Percentiles rank a stretch among this genome's conserved stretches.
Conservation (phyloP, 176 grass and related monocot genomes). For the Urochloa ruziziensis region DNA sequence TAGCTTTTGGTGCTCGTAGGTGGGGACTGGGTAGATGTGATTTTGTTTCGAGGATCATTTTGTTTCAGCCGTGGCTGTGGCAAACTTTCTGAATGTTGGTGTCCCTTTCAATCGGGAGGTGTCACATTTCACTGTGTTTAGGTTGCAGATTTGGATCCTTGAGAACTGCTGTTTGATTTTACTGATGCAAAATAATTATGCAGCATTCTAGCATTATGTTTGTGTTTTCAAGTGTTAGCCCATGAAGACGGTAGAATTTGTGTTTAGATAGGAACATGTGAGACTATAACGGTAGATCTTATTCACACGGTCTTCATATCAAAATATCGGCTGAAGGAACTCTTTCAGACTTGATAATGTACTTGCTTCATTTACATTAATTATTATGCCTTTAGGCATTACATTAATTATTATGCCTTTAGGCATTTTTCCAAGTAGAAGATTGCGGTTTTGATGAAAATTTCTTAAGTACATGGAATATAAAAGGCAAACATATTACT, state of each 20-base stretch:
- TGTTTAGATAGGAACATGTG: neutral
- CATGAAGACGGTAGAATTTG: neutral
- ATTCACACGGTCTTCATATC: neutral
- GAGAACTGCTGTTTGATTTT: neutral
- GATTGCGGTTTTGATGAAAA: neutral
- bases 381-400: too few species aligned
- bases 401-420: neutral
- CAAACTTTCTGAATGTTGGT: too few species aligned
- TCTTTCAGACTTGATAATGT: neutral
- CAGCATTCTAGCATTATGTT: neutral
- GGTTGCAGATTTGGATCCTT: neutral
- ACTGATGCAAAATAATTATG: neutral
- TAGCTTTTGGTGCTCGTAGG: neutral
- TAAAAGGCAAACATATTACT: neutral
- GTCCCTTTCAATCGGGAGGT: too few species aligned
- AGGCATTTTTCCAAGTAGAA: neutral
- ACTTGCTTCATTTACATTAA: neutral
- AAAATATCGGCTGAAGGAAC: neutral
- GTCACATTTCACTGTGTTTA: neutral
- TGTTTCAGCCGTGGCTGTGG: too few species aligned
- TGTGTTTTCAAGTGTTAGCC: neutral
- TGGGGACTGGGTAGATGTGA: neutral
- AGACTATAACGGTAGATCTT: neutral
- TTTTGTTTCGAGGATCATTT: too few species aligned
- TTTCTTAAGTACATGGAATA: constrained; percentile 1